Evolutionary conservation across 441 rosid species (phyloP), one percentile per base, ranked within the genome.

Genomic region (Cnidoscolus chayamansa): DNA sequence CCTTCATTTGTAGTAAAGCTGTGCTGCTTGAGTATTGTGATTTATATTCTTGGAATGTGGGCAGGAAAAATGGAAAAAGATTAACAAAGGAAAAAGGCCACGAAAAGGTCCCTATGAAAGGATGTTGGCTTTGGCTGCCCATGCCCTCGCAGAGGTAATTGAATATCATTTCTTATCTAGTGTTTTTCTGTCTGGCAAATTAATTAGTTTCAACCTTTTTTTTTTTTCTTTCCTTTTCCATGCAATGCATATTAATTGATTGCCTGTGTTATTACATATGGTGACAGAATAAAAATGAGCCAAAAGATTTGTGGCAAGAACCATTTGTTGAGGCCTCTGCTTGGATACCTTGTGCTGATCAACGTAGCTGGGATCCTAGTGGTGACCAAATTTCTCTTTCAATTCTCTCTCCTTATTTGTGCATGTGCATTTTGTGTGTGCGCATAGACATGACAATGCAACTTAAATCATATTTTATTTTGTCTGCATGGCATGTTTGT

Each of bases 311-410:
- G 64, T 95, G 99, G 99, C 80, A 81, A 76, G 98, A 89, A 73
- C 97, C 97, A 0, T 84, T 80, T 68, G 80, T 74, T 62, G 88
- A 84, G 77, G 89, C 97, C 79, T 85, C 95, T 74, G 88, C 90
- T 58, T 93, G 98, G 98, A 89, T 77, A 80, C 97, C 97, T 77
- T 96, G 99, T 56, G 87, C 99, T 25, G 87, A 96, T 81, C 90
- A 85, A 61, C 92, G 89, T 67, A 76, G 81, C 65, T 91, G 94
- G 98, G 79, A 81, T 66, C 88, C 92, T 66, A 90, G 76, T 54
- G 90, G 97, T 93, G 69, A 84, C 70, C 53, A 13, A 25, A 68
- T 65, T 49, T 71, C 72, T 65, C 32, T 68, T 74, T 78, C 64
- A 3, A 40, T 40, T 35, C 71, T 20, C 56, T 10, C 72, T 15